Base-by-base conservation (phyloP, 1,139 yeast species). In the Geotrichum cucujoidarum region DNA sequence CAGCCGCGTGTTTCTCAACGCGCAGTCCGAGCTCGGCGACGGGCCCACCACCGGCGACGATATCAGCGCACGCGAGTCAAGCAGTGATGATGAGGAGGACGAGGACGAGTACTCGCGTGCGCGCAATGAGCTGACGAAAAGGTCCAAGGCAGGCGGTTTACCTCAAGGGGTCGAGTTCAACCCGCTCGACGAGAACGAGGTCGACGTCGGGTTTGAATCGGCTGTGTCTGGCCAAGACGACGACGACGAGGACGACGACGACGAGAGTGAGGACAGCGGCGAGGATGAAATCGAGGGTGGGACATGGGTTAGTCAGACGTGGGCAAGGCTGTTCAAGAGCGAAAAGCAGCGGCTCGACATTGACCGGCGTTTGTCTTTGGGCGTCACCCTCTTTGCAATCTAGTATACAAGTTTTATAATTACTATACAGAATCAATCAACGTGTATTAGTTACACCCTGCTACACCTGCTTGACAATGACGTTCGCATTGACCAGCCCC, bases 401-500 rank as follows among this genome's bases (percentile, higher is more conserved):
- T 24, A 24, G 27, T 6, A 24, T 24, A 6, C 10, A 10, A 24
- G 6, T 10, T 24, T 24, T 6, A 24, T 24, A 10, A 24, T 24
- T 24, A 10, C 27, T 6, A 24, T n/a, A n/a, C n/a, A n/a, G n/a
- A n/a, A n/a, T n/a, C n/a, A n/a, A n/a, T n/a, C n/a, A n/a, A n/a
- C n/a, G n/a, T n/a, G n/a, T n/a, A n/a, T n/a, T n/a, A n/a, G n/a
- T n/a, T n/a, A n/a, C n/a, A n/a, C 10, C 10, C 27, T 24, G 10
- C 10, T 10, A 24, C 6, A 24, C 29, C 14, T 31, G 14, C 25
- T 47, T 50, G 11, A 50, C 37, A 25, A 50, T 25, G 18, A 63
- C 55, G 32, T 55, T 60, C 16, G 66, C 57, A 43, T 64, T 65
- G 27, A 64, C 50, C 38, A 65, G 55, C 4, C 60, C 65, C 10